Evolutionary conservation across 148 eudicot genomes (phyloP).

Genomic region (Rhododendron ovatum): DNA sequence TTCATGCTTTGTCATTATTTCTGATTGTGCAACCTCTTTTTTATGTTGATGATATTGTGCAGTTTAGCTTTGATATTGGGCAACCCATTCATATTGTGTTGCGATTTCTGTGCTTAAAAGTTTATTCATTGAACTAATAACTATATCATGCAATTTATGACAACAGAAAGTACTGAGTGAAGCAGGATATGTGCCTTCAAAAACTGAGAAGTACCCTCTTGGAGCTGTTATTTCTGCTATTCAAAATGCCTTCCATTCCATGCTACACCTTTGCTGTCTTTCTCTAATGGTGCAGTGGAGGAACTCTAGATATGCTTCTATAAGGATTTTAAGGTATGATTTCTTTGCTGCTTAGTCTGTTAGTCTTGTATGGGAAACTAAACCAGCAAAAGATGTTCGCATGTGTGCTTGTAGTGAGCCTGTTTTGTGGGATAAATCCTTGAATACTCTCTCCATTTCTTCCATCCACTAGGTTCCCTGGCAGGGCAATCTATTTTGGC

Average conservation of each 20-base stretch:
- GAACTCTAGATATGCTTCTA: constrained; percentile 77
- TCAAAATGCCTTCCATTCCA: no score
- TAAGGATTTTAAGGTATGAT: constrained; percentile 78
- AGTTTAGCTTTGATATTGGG: no score
- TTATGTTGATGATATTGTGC: background rate
- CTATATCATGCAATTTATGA: no score
- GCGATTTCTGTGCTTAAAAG: no score
- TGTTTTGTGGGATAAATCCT: no score
- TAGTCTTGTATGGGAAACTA: background rate
- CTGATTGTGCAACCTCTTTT: constrained; percentile 1
- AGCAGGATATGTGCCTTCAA: no score
- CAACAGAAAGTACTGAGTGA: no score
- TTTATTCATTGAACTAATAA: no score
- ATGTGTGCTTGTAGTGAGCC: background rate
- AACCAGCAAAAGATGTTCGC: background rate
- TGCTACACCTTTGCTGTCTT: constrained; percentile 36
- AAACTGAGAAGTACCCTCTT: no score
- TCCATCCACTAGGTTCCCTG: background rate
- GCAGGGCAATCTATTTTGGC: background rate
- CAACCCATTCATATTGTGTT: no score
- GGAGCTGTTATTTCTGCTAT: no score
- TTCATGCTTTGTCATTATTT: background rate
- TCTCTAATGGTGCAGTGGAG: constrained; percentile 62
- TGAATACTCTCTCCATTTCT: no score
- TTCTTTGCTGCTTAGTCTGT: constrained; percentile 9